Evolutionary conservation across 2,329 filamentous ascomycete genomes (phyloP), one percentile per base, ranked within the genome.

Genomic region (Sphaerulina musiva): DNA sequence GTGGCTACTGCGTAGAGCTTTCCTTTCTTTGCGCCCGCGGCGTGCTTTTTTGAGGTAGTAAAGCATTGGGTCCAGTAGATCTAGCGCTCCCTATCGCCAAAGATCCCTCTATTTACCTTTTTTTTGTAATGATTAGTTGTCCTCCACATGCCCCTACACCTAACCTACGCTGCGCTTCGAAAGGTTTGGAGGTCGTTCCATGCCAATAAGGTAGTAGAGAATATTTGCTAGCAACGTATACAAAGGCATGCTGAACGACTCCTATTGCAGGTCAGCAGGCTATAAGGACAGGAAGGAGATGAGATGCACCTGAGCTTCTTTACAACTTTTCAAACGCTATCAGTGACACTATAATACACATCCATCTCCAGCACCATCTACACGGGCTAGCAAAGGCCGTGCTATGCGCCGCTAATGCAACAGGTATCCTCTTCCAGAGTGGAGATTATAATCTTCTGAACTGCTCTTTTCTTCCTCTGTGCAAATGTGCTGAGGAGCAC

Each of bases 311-410:
- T 43, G 31, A 34, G 29, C 26, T 47, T 43, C 20, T 53, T 44
- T 53, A 53, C 51, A 43, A 44, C 29, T 53, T 48, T 52, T 48
- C 32, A 47, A 51, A 56, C 54, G 54, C 54, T 53, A 56, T 56
- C 54, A 53, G 43, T 48, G 40, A 56, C 46, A 53, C 54, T 56
- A 56, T 56, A 44, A 53, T 51, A 56, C 47, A 48, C 46, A 46
- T 52, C 14, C 36, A 39, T 32, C 40, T 23, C 46, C 48, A 26
- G 38, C 39, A 45, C 34, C 41, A 48, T 48, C 40, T 47, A 46
- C 53, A 46, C 46, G 20, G 44, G 26, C 53, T n/a, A 29, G 39
- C 17, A 20, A 26, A 48, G 34, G 46, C 40, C 50, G 51, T 56
- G 46, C 54, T 46, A 38, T 50, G 40, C 53, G 53, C 53, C 53